Evolutionary conservation across 2,329 filamentous ascomycete species (phyloP), one percentile per base, ranked within the genome.

Genomic region (Claviceps sp.): DNA sequence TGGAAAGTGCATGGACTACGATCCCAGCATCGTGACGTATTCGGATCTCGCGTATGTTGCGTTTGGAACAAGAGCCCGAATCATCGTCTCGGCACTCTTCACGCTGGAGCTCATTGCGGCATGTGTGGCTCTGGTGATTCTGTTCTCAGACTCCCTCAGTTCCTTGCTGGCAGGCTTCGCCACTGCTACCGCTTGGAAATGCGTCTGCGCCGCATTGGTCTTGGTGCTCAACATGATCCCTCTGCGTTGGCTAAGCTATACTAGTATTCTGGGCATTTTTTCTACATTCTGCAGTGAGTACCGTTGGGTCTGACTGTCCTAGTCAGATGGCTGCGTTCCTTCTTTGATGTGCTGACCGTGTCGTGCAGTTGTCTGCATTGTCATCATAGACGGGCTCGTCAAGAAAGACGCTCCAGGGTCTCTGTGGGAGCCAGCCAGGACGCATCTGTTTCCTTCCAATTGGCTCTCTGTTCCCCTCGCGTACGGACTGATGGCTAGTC

Each of bases 1-100:
- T 39, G 85, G 89, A 30, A 91, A 85, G 66, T 97, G 91, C 66
- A 84, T 96, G 72, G 85, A 95, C 58, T 79, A 89, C 22, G 88
- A 96, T 68, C 79, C 78, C 54, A 87, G 81, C 49, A 80, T 96
- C 57, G 89, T 96, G 61, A 96, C 91, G 2, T 97, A 96, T 67
- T 93, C 90, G 38, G 91, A 97, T 64, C 73, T 97, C 47, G 93
- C 91, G 2, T 96, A 85, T 62, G 84, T 95, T 59, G 90, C 89
- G 19, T 96, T 94, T 65, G 91, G 91, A 8, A 79, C 82, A 16
- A 83, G 80, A 53, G 91, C 89, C 39, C 84, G 91, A 39, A 73
- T 95, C 38, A 78, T 85, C 34, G 91, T 88, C 7, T 94, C 89
- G 56, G 73, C 94, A 1, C 74, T 97, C 16, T 97, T 97, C 69